Evolutionary conservation across 345 rosid genomes (phyloP), one percentile per base, ranked within the genome.

Genomic region (Iberis pinnata): DNA sequence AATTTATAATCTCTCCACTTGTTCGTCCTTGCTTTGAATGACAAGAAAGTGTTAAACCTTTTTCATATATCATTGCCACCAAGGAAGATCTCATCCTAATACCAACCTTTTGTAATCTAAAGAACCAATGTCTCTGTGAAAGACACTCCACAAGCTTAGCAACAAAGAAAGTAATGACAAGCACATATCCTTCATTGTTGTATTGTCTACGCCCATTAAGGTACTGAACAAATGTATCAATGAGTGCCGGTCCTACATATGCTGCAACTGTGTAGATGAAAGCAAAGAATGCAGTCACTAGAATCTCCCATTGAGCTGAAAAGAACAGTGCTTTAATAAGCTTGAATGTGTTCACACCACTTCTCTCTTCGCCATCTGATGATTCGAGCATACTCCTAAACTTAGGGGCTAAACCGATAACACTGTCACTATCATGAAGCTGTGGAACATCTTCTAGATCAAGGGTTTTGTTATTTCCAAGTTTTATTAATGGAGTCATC

Each of bases 1-100:
- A 66, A 62, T 84, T 84, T 45, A 84, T 78, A 40, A 84, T 78
- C 73, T 84, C 92, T 16, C 88, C 92, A 36, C 85, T 80, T 12
- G 77, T 80, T 32, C 69, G 76, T 7, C 80, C 75, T 53, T 77
- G 80, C 57, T 72, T 78, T 8, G 83, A 73, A 4, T 67, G 77
- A 38, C 74, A 60, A 8, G 87, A 78, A 58, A 84, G 82, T 1
- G 74, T 75, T 62, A 84, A 54, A 36, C 80, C 81, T 61, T 84
- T 84, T 31, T 78, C 77, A 32, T 84, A 84, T 50, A 84, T 70
- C 81, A 71, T 70, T 0, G 78, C 70, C 12, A 78, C 78, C 35
- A 80, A 50, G 16, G 70, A 75, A 0, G 81, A 71, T 18, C 83
- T 77, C 53, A 52, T 40, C 66, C 74, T 72, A 46, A 84, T 70